Evolutionary conservation across 768 basidiomycete genomes (phyloP).

Genomic region (Pisolithus microcarpus): DNA sequence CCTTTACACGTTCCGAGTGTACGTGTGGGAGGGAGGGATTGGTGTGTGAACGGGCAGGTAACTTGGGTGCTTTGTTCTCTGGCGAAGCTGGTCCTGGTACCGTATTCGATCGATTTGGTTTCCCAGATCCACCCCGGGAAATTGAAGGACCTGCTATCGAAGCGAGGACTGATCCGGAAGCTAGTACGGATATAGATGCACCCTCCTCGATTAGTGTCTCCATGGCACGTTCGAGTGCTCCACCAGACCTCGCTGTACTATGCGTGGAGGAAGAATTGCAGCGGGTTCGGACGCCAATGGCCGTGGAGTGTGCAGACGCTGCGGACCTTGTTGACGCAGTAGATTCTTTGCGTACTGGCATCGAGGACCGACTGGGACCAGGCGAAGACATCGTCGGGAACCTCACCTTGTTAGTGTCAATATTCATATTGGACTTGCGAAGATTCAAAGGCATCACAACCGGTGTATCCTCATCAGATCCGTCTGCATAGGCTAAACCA

Average conservation of each 20-base stretch:
- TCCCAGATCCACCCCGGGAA: slow-evolving; percentile 15
- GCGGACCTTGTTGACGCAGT: slow-evolving; percentile 18
- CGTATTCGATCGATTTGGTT: slow-evolving; percentile 44
- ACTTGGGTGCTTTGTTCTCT: slow-evolving; percentile 42
- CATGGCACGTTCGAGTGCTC: slow-evolving; percentile 44
- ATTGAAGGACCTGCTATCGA: slow-evolving; percentile 18
- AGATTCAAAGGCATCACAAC: slow-evolving; percentile 24
- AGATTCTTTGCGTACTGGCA: slow-evolving; percentile 22
- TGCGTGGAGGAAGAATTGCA: slow-evolving; percentile 26
- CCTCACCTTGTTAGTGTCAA: slow-evolving; percentile 21
- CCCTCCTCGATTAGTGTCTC: slow-evolving; percentile 44
- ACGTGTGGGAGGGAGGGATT: slow-evolving; percentile 34
- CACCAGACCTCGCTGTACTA: slow-evolving; percentile 22
- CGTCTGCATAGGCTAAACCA: slow-evolving; percentile 33
- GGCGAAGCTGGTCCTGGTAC: slow-evolving; percentile 40
- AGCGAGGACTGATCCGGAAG: slow-evolving; percentile 28
- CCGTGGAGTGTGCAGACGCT: slow-evolving; percentile 9
- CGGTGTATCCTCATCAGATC: slow-evolving; percentile 27
- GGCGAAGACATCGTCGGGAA: slow-evolving; percentile 27
- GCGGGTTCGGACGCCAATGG: slow-evolving; percentile 7
- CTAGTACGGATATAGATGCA: slow-evolving; percentile 28
- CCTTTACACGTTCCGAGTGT: slow-evolving; percentile 22
- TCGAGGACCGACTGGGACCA: slow-evolving; percentile 13
- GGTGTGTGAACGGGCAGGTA: slow-evolving; percentile 51
- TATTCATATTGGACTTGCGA: slow-evolving; percentile 14